Percentiles rank a stretch among this genome's conserved stretches.
These are phyloP conservation scores for Alternaria solani DNA, from an alignment of 2,329 filamentous ascomycete species.

Conservation along the genomic window DNA sequence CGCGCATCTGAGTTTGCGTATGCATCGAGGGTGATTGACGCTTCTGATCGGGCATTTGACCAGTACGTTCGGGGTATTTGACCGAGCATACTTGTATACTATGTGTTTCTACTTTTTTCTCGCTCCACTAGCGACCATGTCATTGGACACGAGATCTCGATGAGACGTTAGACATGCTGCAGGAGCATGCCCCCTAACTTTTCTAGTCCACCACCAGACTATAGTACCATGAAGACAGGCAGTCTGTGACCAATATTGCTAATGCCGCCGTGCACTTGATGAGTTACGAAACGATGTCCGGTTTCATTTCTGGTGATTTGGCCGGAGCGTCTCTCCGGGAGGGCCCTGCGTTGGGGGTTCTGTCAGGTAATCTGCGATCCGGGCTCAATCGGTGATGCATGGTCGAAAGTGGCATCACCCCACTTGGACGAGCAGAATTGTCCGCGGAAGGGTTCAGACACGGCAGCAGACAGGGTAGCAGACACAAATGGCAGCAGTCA, in stretches of 20 bases:
- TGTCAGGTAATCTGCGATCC: not conserved
- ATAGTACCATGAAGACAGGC: not conserved
- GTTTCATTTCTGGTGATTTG: conserved; percentile 8
- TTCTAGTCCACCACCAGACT: not conserved
- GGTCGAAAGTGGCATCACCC: not conserved
- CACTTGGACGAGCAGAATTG: not conserved
- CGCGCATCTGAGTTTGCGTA: conserved; percentile 68
- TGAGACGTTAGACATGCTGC: not conserved
- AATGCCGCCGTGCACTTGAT: conserved; percentile 1
- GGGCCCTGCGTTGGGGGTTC: not conserved
- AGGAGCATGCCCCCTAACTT: not conserved
- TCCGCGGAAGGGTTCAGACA: not conserved
- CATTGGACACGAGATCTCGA: conserved; percentile 8
- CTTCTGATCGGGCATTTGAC: not conserved
- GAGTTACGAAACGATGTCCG: conserved; percentile 1
- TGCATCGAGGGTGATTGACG: not conserved
- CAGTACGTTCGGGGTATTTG: not conserved
- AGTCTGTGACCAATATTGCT: not conserved
- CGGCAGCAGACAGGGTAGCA: too few species aligned
- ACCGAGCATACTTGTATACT: not conserved
- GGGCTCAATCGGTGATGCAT: conserved; percentile 1
- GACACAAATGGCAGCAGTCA: not conserved
- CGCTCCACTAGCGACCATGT: not conserved
- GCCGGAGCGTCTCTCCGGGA: conserved; percentile 1
- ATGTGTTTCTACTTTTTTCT: not conserved